These are phyloP conservation scores for Citropsis articulata DNA, from an alignment of 345 rosid species.

Conservation along the genomic window DNA sequence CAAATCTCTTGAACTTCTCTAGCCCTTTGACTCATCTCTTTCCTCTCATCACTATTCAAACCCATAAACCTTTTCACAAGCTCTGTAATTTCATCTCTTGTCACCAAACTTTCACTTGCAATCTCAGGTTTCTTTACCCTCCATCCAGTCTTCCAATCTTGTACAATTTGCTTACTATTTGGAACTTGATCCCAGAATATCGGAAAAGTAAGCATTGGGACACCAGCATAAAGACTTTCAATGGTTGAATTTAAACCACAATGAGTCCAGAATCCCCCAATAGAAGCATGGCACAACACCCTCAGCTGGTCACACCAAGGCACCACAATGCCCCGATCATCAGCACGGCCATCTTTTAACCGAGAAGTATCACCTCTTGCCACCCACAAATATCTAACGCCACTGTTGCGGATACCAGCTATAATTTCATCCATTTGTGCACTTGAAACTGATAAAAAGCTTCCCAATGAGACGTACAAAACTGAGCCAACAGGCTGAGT, in stretches of 20 bases:
- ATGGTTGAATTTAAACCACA: conserved; percentile 37
- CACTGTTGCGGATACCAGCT: conserved; percentile 27
- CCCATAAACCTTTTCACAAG: conserved; percentile 24
- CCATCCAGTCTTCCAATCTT: conserved; percentile 44
- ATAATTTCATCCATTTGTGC: conserved; percentile 32
- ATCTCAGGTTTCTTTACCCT: conserved; percentile 3
- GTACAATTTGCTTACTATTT: conserved; percentile 29
- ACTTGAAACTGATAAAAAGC: conserved; percentile 27
- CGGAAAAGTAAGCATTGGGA: conserved; percentile 43
- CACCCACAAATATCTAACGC: conserved; percentile 26
- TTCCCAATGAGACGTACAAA: conserved; percentile 32
- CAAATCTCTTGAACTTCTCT: conserved; percentile 14
- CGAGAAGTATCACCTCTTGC: conserved; percentile 20
- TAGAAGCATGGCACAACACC: conserved; percentile 35
- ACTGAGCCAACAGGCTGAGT: conserved; percentile 26
- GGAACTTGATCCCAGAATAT: conserved; percentile 26
- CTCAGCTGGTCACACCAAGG: conserved; percentile 40
- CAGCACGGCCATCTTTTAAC: conserved; percentile 5
- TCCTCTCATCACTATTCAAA: conserved; percentile 14
- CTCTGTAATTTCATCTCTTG: conserved; percentile 21
- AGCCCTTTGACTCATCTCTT: conserved; percentile 21
- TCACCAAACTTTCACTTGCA: conserved; percentile 14
- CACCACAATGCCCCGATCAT: conserved; percentile 19
- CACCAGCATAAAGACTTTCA: conserved; percentile 33
- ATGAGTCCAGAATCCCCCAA: conserved; percentile 42